Evolutionary conservation across 257 asterid species (phyloP).

Genomic region (Rauvolfia tetraphylla): DNA sequence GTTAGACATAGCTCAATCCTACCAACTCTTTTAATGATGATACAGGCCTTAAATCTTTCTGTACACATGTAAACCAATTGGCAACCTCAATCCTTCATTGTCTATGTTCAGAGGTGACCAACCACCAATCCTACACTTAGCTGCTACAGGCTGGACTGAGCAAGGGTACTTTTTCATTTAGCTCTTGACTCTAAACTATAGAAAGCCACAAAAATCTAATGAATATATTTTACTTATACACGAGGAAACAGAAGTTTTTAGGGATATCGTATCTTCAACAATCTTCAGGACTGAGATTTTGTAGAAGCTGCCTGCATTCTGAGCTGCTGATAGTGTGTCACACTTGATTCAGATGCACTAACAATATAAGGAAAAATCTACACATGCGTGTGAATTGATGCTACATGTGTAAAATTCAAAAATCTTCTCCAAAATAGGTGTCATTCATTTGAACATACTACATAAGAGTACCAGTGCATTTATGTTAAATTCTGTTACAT

Average conservation of each 20-base stretch:
- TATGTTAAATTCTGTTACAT: neutral
- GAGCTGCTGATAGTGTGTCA: neutral
- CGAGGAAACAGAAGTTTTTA: neutral
- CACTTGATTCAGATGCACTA: neutral
- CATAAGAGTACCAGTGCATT: neutral
- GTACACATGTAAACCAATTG: neutral
- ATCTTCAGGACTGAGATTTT: neutral
- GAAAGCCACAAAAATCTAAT: neutral
- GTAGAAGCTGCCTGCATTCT: neutral
- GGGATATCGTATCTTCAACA: too few species aligned
- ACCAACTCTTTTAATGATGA: neutral
- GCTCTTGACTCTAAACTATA: neutral
- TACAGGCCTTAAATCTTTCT: neutral
- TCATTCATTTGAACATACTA: neutral
- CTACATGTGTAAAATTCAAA: neutral
- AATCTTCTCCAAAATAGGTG: neutral
- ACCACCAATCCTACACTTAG: neutral
- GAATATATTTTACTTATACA: neutral
- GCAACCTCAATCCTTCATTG: neutral
- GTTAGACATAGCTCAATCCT: neutral
- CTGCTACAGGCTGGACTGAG: neutral
- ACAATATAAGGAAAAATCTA: neutral
- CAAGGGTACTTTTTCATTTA: neutral
- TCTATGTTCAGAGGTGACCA: neutral
- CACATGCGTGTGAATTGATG: neutral